Percentiles rank a stretch among this genome's conserved stretches.
Conservation (phyloP, 2,329 filamentous ascomycete genomes). For the Triangularia setosa region DNA sequence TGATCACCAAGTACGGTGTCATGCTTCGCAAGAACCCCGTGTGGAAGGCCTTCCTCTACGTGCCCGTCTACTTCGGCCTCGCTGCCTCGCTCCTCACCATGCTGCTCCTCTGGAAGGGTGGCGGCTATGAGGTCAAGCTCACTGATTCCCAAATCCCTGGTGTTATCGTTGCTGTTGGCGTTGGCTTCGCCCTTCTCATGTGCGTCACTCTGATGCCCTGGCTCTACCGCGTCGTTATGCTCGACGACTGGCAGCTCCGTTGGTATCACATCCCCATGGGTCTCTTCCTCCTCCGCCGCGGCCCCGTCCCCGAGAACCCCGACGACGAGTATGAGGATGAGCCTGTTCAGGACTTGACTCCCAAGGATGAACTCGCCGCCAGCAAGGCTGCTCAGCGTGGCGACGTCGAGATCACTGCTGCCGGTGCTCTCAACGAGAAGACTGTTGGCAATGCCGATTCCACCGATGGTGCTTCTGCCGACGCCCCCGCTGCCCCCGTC, state of each 20-base stretch:
- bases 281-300: slow-evolving; percentile 47
- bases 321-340: slow-evolving; percentile 35
- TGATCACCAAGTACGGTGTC: slow-evolving; percentile 53
- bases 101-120: slow-evolving; percentile 57
- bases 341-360: slow-evolving; percentile 49
- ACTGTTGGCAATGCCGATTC: slow-evolving; percentile 7
- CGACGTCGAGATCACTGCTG: slow-evolving; percentile 18
- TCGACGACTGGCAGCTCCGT: slow-evolving; percentile 58
- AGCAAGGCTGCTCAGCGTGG: slow-evolving; percentile 30
- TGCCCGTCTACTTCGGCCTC: slow-evolving; percentile 56
- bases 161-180: slow-evolving; percentile 51
- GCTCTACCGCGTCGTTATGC: slow-evolving; percentile 54
- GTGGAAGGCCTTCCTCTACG: slow-evolving; percentile 47
- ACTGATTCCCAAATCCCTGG: slow-evolving; percentile 47
- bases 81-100: slow-evolving; percentile 54
- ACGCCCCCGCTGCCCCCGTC: not conserved
- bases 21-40: slow-evolving; percentile 51
- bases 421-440: slow-evolving; percentile 2
- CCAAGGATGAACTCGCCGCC: slow-evolving; percentile 48
- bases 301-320: slow-evolving; percentile 39
- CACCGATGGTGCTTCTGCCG: not conserved
- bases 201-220: slow-evolving; percentile 55
- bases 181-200: slow-evolving; percentile 46
- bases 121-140: slow-evolving; percentile 43
- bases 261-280: slow-evolving; percentile 52